Evolutionary conservation across 2,329 filamentous ascomycete species (phyloP).

Genomic region (Xylariales sp.): DNA sequence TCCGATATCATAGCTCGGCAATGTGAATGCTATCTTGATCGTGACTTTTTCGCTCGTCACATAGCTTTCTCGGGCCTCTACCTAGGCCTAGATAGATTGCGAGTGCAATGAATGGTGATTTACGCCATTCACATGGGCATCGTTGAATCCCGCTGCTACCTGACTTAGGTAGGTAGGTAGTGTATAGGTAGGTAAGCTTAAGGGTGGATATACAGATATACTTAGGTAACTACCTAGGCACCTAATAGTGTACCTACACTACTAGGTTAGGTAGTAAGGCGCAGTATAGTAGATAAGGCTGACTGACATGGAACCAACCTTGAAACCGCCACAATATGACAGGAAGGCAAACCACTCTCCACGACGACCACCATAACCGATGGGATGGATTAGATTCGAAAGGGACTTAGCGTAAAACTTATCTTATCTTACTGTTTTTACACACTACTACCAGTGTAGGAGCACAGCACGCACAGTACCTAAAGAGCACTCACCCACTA

Average conservation of each 20-base stretch:
- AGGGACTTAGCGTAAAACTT: neutral
- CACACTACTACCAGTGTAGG: too few relatives aligned
- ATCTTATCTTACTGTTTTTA: neutral
- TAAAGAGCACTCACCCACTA: too few relatives aligned
- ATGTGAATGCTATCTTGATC: neutral
- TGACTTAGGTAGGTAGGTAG: too few relatives aligned
- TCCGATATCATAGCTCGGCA: neutral
- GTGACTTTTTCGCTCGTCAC: neutral
- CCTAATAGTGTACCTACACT: too few relatives aligned
- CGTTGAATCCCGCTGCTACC: neutral
- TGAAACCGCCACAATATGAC: too few relatives aligned
- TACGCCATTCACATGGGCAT: neutral
- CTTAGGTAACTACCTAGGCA: too few relatives aligned
- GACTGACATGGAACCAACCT: too few relatives aligned
- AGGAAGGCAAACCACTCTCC: neutral
- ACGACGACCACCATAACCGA: neutral
- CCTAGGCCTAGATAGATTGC: neutral
- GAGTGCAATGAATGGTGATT: neutral
- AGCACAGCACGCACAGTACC: too few relatives aligned
- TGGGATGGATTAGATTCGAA: neutral
- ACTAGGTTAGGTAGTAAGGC: too few relatives aligned
- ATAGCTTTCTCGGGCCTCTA: neutral
- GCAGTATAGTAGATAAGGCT: too few relatives aligned
- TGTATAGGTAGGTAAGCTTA: too few relatives aligned
- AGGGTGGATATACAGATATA: too few relatives aligned